Evolutionary conservation across 2,329 filamentous ascomycete genomes (phyloP), one percentile per base, ranked within the genome.

Genomic region (Xylariaceae sp.): DNA sequence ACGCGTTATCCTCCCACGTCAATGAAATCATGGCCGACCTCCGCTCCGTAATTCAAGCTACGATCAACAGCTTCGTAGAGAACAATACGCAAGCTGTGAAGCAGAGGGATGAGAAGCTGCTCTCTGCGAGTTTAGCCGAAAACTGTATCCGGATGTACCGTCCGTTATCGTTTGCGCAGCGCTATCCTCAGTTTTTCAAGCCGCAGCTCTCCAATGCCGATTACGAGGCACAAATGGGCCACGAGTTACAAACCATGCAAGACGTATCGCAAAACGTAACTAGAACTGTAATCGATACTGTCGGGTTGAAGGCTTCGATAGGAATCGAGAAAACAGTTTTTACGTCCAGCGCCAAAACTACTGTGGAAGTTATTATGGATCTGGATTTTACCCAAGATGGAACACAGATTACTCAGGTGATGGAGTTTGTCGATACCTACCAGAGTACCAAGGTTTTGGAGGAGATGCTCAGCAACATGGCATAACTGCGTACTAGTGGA

Each of bases 401-500:
- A n/a, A 43, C 32, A 3, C 27, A 3, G 17, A 43, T 43, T n/a
- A 36, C 40, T 22, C 40, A 16, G 12, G 19, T 37, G 8, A n/a
- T 43, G 11, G 40, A 29, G 19, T 37, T 32, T 17, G 23, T 43
- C 11, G 40, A 37, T 25, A 43, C 33, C 5, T 37, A 43, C 22
- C 22, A 43, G 40, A 16, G 17, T 6, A 29, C 32, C 8, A 27
- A n/a, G 11, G 12, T 43, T 7, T 29, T 37, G 32, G 40, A 43
- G 16, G 40, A 42, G 21, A 42, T 43, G 34, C 19, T 43, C 32
- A 43, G 33, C 17, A 43, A 43, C n/a, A n/a, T n/a, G n/a, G n/a
- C n/a, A n/a, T n/a, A n/a, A n/a, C n/a, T n/a, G n/a, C n/a, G n/a
- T n/a, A n/a, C n/a, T n/a, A n/a, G n/a, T n/a, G n/a, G n/a, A n/a